Evolutionary conservation across 2,329 filamentous ascomycete species (phyloP).

Genomic region (Exutisphaerella laricina): DNA sequence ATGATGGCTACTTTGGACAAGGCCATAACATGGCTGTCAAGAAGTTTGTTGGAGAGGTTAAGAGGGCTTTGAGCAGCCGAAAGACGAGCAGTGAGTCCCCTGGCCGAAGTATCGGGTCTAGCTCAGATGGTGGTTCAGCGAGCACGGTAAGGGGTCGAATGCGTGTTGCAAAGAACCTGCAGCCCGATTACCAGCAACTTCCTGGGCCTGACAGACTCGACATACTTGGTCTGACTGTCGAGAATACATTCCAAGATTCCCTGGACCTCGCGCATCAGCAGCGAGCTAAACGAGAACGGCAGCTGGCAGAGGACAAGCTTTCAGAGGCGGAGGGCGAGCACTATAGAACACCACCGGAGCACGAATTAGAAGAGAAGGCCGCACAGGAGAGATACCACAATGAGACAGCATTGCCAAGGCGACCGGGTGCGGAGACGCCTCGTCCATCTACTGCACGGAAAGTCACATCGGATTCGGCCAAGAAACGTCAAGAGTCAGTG

Average conservation of each 20-base stretch:
- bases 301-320: slow-evolving; percentile 8
- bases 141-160: slow-evolving; percentile 2
- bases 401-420: slow-evolving; percentile 6
- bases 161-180: slow-evolving; percentile 10
- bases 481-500: slow-evolving; percentile 13
- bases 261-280: slow-evolving; percentile 6
- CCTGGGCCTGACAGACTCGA: slow-evolving; percentile 45
- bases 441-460: slow-evolving; percentile 15
- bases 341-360: neutral
- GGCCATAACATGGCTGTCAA: slow-evolving; percentile 62
- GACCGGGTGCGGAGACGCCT: slow-evolving; percentile 8
- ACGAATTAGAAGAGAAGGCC: neutral
- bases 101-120: slow-evolving; percentile 19
- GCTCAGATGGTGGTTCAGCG: slow-evolving; percentile 54
- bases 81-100: slow-evolving; percentile 20
- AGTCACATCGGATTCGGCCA: neutral
- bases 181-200: slow-evolving; percentile 26
- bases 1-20: slow-evolving; percentile 10
- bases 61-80: slow-evolving; percentile 65
- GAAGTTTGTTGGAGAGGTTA: slow-evolving; percentile 78
- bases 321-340: neutral
- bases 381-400: neutral
- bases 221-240: slow-evolving; percentile 55
- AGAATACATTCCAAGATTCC: slow-evolving; percentile 26
- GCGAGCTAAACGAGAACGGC: slow-evolving; percentile 6